These are phyloP conservation scores for Arctium minus DNA, from an alignment of 129 eudicot species.

Conservation along the genomic window DNA sequence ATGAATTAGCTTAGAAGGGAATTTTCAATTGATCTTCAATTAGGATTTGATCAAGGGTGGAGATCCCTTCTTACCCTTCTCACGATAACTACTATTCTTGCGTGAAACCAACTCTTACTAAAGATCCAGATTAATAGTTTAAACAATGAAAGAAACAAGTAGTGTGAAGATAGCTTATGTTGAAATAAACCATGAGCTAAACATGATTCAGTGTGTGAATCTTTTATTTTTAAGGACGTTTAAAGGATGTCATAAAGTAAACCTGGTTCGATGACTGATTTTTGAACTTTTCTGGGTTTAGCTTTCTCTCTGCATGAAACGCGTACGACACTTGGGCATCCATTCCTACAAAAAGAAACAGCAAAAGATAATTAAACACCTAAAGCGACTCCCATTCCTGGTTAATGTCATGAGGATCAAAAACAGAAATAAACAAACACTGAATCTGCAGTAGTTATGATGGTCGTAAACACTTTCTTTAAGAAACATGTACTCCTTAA, in stretches of 20 bases:
- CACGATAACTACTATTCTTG: too few species aligned
- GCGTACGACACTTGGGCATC: constrained; percentile 82
- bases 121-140: neutral
- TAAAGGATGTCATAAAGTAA: neutral
- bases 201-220: neutral
- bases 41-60: too few species aligned
- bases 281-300: constrained; percentile 79
- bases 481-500: neutral
- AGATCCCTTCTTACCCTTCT: too few species aligned
- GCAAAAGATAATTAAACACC: constrained; percentile 8
- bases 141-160: neutral
- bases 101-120: neutral
- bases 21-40: too few species aligned
- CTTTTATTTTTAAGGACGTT: neutral
- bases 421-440: neutral
- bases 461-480: neutral
- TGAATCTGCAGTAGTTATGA: neutral
- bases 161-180: neutral
- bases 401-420: neutral
- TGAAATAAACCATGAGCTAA: neutral
- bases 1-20: too few species aligned
- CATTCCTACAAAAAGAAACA: constrained; percentile 46
- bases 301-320: constrained; percentile 75
- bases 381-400: neutral
- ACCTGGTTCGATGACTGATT: constrained; percentile 82